Conservation (phyloP, 1,139 yeast genomes). For the Geotrichum reessii region DNA sequence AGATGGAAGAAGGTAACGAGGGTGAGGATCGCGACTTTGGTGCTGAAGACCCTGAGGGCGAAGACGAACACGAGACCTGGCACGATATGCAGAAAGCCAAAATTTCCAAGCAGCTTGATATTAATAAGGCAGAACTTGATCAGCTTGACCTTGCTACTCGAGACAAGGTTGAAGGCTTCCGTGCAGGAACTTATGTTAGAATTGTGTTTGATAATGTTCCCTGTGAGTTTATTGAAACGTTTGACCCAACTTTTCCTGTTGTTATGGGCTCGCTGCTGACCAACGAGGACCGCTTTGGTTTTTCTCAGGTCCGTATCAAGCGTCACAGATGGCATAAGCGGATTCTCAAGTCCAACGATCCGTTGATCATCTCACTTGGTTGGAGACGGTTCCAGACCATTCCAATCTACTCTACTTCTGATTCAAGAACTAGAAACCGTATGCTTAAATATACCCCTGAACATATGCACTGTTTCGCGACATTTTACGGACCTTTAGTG, state of each 20-base stretch:
- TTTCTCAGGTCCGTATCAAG: slow-evolving; percentile 87
- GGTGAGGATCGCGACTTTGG: slow-evolving; percentile 64
- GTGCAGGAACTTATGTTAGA: slow-evolving; percentile 92
- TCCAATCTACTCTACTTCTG: slow-evolving; percentile 93
- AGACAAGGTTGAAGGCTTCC: slow-evolving; percentile 79
- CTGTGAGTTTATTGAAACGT: slow-evolving; percentile 82
- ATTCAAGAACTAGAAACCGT: slow-evolving; percentile 94
- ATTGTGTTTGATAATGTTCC: slow-evolving; percentile 79
- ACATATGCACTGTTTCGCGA: slow-evolving; percentile 93
- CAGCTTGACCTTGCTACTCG: slow-evolving; percentile 72
- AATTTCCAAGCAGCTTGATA: slow-evolving; percentile 92
- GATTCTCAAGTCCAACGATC: slow-evolving; percentile 92
- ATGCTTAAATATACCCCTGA: slow-evolving; percentile 98
- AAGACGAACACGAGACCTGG: slow-evolving; percentile 82
- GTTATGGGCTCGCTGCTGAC: slow-evolving; percentile 86
- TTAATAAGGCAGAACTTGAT: slow-evolving; percentile 65
- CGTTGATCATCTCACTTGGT: slow-evolving; percentile 85
- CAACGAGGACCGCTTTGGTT: slow-evolving; percentile 90
- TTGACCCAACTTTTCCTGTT: slow-evolving; percentile 79
- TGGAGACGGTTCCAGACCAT: slow-evolving; percentile 98
- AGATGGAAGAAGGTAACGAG: slow-evolving; percentile 83
- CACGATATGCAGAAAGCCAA: slow-evolving; percentile 95
- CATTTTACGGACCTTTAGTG: slow-evolving; percentile 94
- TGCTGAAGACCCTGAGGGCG: slow-evolving; percentile 69
- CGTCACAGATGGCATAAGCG: slow-evolving; percentile 99